Conservation (phyloP, 768 basidiomycete genomes). For the Psilocybe cyanescens region DNA sequence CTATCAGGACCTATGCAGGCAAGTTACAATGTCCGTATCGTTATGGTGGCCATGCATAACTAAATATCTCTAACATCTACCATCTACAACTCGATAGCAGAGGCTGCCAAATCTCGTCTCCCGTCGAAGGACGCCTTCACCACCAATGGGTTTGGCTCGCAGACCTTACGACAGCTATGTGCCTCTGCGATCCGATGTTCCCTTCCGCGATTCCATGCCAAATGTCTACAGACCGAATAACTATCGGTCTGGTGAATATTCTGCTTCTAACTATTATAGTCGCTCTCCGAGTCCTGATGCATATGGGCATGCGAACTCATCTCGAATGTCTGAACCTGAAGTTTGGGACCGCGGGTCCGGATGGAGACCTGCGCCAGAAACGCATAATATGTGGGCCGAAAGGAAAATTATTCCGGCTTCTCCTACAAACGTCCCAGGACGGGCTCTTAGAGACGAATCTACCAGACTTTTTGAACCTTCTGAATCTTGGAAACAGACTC, state of each 20-base stretch:
- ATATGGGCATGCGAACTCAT: conserved; percentile 34
- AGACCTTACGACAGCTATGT: conserved; percentile 58
- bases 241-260: conserved; percentile 40
- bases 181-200: conserved; percentile 37
- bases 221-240: conserved; percentile 47
- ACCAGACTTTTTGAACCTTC: conserved; percentile 74
- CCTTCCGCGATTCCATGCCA: conserved; percentile 43
- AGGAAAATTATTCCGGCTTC: conserved; percentile 44
- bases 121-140: conserved; percentile 55
- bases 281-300: conserved; percentile 59
- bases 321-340: conserved; percentile 43
- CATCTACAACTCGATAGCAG: conserved; percentile 27
- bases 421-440: conserved; percentile 33
- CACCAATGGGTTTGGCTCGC: conserved; percentile 40
- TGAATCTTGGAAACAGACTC: conserved; percentile 66
- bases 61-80: conserved; percentile 16
- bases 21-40: conserved; percentile 44
- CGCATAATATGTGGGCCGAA: conserved; percentile 41
- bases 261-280: conserved; percentile 35
- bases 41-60: conserved; percentile 1
- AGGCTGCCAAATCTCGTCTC: conserved; percentile 33
- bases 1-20: conserved; percentile 30
- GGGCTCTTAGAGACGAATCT: conserved; percentile 35
- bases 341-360: conserved; percentile 49
- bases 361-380: conserved; percentile 40